Conservation (phyloP, 805 yeast species). For the Saccharomycopsis vini region DNA sequence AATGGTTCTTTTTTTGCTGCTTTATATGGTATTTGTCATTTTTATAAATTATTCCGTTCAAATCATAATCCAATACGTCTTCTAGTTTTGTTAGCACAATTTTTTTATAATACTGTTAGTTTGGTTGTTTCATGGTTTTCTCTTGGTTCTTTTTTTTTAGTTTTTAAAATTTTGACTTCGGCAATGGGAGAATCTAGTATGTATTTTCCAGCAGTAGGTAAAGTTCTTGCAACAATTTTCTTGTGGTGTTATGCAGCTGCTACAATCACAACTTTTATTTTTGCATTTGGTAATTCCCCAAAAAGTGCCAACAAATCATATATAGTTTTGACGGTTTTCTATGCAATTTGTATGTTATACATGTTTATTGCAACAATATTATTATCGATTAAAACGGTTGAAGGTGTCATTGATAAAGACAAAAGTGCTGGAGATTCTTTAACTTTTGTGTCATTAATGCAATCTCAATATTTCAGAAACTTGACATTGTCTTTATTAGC, state of each 20-base stretch:
- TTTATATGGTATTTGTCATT: constrained; percentile 73
- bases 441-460: constrained; percentile 35
- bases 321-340: constrained; percentile 61
- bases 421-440: constrained; percentile 20
- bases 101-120: constrained; percentile 64
- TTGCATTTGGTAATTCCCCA: constrained; percentile 92
- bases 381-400: constrained; percentile 48
- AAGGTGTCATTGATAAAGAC: constrained; percentile 45
- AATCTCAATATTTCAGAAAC: constrained; percentile 71
- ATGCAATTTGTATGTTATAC: constrained; percentile 83
- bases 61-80: constrained; percentile 65
- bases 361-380: constrained; percentile 84
- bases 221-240: constrained; percentile 65
- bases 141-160: constrained; percentile 80
- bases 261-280: constrained; percentile 74
- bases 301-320: constrained; percentile 80
- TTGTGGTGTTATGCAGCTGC: constrained; percentile 81
- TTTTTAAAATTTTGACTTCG: constrained; percentile 77
- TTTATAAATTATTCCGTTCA: constrained; percentile 67
- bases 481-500: constrained; percentile 75
- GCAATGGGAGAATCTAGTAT: constrained; percentile 52
- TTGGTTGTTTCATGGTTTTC: constrained; percentile 89
- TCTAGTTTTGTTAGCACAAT: constrained; percentile 65
- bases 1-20: constrained; percentile 97
- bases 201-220: constrained; percentile 54